Percentiles rank a stretch among this genome's conserved stretches.
Evolutionary conservation across 106 monocot species (phyloP).

Genomic region (Dendrobium chrysotoxum): DNA sequence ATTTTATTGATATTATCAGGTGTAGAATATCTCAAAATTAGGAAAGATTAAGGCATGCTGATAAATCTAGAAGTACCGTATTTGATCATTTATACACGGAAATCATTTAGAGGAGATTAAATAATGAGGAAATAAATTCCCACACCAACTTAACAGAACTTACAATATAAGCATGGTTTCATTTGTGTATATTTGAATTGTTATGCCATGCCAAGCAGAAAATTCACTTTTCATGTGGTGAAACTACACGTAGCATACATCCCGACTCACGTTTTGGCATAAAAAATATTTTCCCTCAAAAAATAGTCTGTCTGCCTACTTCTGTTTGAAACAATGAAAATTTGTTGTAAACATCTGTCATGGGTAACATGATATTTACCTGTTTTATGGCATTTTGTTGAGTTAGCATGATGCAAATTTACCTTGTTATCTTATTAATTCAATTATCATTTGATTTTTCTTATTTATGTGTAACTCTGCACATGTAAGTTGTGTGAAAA

Average conservation of each 20-base stretch:
- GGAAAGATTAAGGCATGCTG: no score
- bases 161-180: no score
- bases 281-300: neutral
- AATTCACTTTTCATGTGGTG: neutral
- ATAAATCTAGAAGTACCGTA: no score
- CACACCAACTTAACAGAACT: no score
- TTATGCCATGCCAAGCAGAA: no score
- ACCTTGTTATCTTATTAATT: neutral
- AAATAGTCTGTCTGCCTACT: neutral
- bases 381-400: neutral
- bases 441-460: neutral
- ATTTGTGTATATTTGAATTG: no score
- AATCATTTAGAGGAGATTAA: no score
- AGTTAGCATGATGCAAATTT: neutral
- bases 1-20: no score
- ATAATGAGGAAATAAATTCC: no score
- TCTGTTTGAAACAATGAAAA: neutral
- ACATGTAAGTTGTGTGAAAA: neutral
- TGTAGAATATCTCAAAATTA: no score
- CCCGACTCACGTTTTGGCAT: neutral
- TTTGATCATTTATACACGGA: no score
- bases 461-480: neutral
- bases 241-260: neutral
- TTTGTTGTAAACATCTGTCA: neutral
- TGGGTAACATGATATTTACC: neutral